Base-by-base conservation (phyloP, 2,329 filamentous ascomycete species). In the Dactylellina haptotyla region DNA sequence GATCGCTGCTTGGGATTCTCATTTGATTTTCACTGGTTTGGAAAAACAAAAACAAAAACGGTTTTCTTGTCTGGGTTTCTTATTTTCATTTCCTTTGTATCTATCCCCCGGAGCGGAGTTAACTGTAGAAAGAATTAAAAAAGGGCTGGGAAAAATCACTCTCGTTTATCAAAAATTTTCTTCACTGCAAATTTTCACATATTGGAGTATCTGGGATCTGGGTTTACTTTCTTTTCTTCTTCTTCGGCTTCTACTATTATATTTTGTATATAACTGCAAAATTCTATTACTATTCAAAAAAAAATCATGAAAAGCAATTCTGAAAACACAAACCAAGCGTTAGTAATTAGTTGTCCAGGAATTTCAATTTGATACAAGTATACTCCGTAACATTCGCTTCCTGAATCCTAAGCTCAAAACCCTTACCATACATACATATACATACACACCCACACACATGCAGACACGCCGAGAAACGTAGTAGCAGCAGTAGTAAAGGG, bases 1-100 rank as follows among this genome's bases (percentile, higher is more conserved):
- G 50, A 54, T 54, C 32, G 30, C 50, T 54, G 30, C 50, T 14
- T 10, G 25, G 46, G 20, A 14, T 23, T 32, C 20, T 63, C 3
- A 4, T 32, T 39, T 53, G 51, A 51, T 41, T 45, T 41, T 37
- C 25, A 20, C n/a, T 10, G 26, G 59, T 43, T 30, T 58, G 41
- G 14, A 43, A 46, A 62, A 57, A 25, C 26, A 12, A 39, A 32
- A 58, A 67, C 58, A 67, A 46, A 16, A 39, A 39, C 16, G 8
- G 23, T 20, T 51, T 14, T 26, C 25, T 43, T 43, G 39, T 43
- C 3, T 43, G 39, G 39, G 34, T 8, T 43, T 4, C n/a, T 43
- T 43, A 14, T n/a, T 51, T 25, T 25, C 23, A 26, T 54, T 34
- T 41, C 37, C 23, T 20, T 10, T 20, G 18, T 23, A n/a, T n/a